Percentiles rank a stretch among this genome's conserved stretches.
Conservation (phyloP, 176 grass and related monocot species). For the Otatea glauca region DNA sequence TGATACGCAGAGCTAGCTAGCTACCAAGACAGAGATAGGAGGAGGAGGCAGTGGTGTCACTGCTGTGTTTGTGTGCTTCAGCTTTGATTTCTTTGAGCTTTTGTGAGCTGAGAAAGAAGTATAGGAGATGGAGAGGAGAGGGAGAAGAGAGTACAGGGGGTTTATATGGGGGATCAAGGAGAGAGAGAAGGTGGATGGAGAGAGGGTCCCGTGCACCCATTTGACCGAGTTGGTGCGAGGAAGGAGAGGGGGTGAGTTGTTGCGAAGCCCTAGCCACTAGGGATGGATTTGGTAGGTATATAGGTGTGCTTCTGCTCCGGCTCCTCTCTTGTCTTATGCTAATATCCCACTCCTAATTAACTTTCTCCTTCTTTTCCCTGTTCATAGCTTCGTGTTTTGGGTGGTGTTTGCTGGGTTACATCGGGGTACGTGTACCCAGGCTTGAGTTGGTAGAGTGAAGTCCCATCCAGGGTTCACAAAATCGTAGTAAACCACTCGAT, state of each 20-base stretch:
- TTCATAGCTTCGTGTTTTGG: not conserved
- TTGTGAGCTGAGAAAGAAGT: not conserved
- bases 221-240: constrained; percentile 67
- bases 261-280: constrained; percentile 26
- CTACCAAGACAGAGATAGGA: not conserved
- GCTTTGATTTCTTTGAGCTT: constrained; percentile 2
- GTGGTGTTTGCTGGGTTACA: not conserved
- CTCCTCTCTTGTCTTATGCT: constrained; percentile 1
- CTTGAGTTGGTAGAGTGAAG: too few relatives aligned
- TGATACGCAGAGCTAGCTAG: not conserved
- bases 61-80: not conserved
- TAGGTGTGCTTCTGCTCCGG: constrained; percentile 37
- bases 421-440: not conserved
- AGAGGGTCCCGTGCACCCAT: constrained; percentile 44
- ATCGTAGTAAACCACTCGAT: too few relatives aligned
- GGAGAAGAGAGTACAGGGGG: not conserved
- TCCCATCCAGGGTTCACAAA: too few relatives aligned
- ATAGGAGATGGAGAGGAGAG: not conserved
- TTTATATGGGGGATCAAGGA: constrained; percentile 13
- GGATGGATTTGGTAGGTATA: constrained; percentile 52
- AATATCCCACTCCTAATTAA: too few relatives aligned
- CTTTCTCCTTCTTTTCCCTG: not conserved
- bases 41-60: not conserved
- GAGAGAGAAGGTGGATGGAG: constrained; percentile 37
- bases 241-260: constrained; percentile 31